These are phyloP conservation scores for Eucalyptus regnans DNA, from an alignment of 345 rosid species.

Conservation along the genomic window DNA sequence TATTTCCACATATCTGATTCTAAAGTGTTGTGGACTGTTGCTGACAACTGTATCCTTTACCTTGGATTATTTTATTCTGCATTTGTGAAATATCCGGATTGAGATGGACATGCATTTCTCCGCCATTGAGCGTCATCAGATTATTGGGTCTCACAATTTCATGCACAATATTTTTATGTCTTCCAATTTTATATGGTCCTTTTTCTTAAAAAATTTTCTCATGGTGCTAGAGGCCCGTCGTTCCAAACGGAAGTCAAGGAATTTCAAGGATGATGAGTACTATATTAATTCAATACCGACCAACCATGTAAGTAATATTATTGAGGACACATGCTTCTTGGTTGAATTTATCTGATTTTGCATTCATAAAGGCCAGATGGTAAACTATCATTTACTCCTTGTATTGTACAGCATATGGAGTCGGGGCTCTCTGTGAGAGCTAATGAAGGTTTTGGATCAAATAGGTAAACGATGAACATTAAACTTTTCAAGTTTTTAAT, in stretches of 20 bases:
- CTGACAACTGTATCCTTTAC: background rate
- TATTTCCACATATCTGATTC: background rate
- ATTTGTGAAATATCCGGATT: background rate
- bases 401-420: slow-evolving; percentile 57
- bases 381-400: background rate
- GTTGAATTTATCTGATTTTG: background rate
- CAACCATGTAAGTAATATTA: slow-evolving; percentile 51
- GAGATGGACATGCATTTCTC: background rate
- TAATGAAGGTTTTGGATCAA: slow-evolving; percentile 70
- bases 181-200: background rate
- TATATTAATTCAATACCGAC: slow-evolving; percentile 79
- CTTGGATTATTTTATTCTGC: background rate
- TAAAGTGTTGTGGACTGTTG: background rate
- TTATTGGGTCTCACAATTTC: background rate
- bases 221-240: slow-evolving; percentile 22
- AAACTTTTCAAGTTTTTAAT: background rate
- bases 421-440: slow-evolving; percentile 73
- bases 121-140: background rate
- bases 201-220: background rate
- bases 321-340: background rate
- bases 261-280: slow-evolving; percentile 80
- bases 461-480: slow-evolving; percentile 31
- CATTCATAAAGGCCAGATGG: background rate
- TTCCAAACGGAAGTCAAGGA: slow-evolving; percentile 64
- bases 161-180: background rate